Evolutionary conservation across 1,139 yeast species (phyloP).

Genomic region (Candida tropicalis): DNA sequence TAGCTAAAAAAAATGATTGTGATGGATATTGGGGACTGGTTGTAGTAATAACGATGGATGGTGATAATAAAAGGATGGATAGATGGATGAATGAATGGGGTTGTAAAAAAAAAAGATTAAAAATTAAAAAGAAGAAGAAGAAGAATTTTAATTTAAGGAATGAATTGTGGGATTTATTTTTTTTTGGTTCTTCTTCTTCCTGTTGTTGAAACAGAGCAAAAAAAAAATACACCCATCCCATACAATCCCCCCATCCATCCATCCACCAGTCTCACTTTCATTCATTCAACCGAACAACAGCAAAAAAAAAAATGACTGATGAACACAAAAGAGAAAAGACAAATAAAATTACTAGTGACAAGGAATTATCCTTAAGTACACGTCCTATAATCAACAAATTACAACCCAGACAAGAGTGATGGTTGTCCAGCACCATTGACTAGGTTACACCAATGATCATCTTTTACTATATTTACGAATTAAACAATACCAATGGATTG

Average conservation of each 20-base stretch:
- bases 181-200: background rate
- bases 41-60: background rate
- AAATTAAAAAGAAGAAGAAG: background rate
- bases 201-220: background rate
- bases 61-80: background rate
- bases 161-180: slow-evolving; percentile 5
- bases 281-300: too few species aligned
- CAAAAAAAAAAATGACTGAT: background rate
- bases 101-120: background rate
- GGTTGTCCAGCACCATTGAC: too few species aligned
- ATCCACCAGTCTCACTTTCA: too few species aligned
- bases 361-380: too few species aligned
- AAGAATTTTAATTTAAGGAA: slow-evolving; percentile 1
- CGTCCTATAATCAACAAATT: too few species aligned
- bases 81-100: background rate
- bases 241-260: too few species aligned
- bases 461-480: too few species aligned
- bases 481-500: too few species aligned
- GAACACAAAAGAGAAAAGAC: background rate
- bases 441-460: too few species aligned
- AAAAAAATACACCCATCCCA: background rate
- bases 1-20: background rate
- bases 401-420: too few species aligned
- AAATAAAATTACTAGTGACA: too few species aligned
- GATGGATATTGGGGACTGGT: background rate